Base-by-base conservation (phyloP, 768 basidiomycete species). In the Suillus variegatus region DNA sequence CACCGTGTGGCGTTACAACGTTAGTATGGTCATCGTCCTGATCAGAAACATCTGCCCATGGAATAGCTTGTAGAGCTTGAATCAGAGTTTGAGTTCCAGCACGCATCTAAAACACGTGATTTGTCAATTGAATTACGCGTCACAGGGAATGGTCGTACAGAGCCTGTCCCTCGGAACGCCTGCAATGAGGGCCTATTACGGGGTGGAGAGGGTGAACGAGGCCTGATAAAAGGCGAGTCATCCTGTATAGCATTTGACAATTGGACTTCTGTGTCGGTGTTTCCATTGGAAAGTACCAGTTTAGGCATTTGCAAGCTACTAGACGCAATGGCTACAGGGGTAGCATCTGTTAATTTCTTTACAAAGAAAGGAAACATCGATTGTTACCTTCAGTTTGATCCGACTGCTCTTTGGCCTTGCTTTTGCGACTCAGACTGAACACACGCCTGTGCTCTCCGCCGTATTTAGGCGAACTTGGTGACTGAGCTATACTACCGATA, bases 11-110 rank as follows among this genome's bases (percentile, higher is more conserved):
- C 64, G 77, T 78, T 5, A 75, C 72, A 44, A 80, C 81, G 65
- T 80, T 76, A 13, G 81, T 71, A 36, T 82, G 76, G 57, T 89
- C 91, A 47, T 91, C 89, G 40, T 90, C 88, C 64, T 87, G 87
- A 67, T 93, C 90, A 10, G 84, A 82, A 65, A 83, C 85, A 47
- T 88, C 87, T 41, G 84, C 82, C 90, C 89, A 92, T 22, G 93
- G 94, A 49, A 94, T 81, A 2, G 92, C 93, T 71, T 94, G 93
- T 16, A 95, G 81, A 4, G 92, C 93, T 78, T 94, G 93, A 46
- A 95, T 94, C 60, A 95, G 85, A 3, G 93, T 92, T 74, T 95
- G 94, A 3, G 93, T 95, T 18, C 93, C 93, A 32, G 88, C 86
- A 47, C 92, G 89, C 88, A 95, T 91, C 93, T 95, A 72, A 44